Conservation (phyloP, 768 basidiomycete species). For the Hypsizygus marmoreus region DNA sequence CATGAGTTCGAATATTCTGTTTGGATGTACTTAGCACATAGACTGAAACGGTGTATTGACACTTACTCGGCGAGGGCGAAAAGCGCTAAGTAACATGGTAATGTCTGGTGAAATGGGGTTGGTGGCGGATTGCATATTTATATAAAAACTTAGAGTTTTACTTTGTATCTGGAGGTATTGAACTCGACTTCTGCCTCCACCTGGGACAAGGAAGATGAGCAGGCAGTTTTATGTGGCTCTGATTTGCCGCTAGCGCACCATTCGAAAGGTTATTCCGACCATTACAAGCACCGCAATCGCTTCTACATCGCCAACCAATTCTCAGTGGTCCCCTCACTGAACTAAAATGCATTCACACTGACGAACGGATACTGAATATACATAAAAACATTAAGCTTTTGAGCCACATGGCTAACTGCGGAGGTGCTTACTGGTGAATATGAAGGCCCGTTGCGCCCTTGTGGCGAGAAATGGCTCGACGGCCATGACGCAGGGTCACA, state of each 20-base stretch:
- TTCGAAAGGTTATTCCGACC: constrained; percentile 70
- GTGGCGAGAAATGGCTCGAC: constrained; percentile 74
- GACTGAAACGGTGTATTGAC: neutral
- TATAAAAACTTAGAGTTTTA: constrained; percentile 17
- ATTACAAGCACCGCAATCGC: constrained; percentile 73
- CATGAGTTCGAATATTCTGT: constrained; percentile 76
- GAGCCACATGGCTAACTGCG: constrained; percentile 1
- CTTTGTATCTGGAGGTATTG: constrained; percentile 52
- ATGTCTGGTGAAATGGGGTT: constrained; percentile 46
- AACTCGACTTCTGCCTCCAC: constrained; percentile 54
- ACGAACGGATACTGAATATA: constrained; percentile 57
- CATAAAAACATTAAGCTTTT: constrained; percentile 6
- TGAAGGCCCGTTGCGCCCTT: constrained; percentile 70
- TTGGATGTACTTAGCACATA: constrained; percentile 8
- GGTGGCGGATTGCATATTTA: neutral
- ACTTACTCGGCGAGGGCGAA: constrained; percentile 81
- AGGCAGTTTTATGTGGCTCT: neutral
- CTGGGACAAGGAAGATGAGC: constrained; percentile 30
- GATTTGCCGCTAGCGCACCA: constrained; percentile 42
- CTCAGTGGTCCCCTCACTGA: constrained; percentile 3
- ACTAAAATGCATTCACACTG: constrained; percentile 30
- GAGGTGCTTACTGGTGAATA: constrained; percentile 60
- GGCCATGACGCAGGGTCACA: constrained; percentile 63
- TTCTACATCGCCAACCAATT: constrained; percentile 45
- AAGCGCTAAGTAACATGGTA: constrained; percentile 83